Evolutionary conservation across 768 basidiomycete species (phyloP).

Genomic region (Boletus rubroflammeus): DNA sequence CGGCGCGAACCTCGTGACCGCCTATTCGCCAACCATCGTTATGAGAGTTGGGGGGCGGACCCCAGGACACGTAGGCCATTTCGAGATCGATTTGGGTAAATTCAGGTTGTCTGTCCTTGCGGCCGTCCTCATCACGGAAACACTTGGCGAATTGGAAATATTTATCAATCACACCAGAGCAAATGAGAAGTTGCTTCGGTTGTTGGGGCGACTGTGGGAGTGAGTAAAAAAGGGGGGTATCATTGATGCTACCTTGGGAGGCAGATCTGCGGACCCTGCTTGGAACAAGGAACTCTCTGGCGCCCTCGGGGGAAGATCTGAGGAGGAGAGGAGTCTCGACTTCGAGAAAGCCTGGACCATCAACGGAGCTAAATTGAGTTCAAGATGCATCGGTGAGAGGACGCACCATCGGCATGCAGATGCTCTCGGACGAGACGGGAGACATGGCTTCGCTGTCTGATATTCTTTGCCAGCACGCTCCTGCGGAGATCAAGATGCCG

Average conservation of each 20-base stretch:
- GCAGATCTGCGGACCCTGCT: slow-evolving; percentile 48
- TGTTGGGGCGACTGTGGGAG: slow-evolving; percentile 95
- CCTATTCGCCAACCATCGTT: slow-evolving; percentile 75
- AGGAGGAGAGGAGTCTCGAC: slow-evolving; percentile 92
- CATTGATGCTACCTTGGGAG: slow-evolving; percentile 20
- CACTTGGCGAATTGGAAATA: slow-evolving; percentile 94
- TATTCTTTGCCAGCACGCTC: slow-evolving; percentile 65
- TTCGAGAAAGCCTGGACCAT: slow-evolving; percentile 72
- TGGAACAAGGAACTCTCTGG: slow-evolving; percentile 90
- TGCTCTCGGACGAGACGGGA: slow-evolving; percentile 70
- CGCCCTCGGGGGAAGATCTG: slow-evolving; percentile 91
- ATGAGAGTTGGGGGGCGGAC: slow-evolving; percentile 26
- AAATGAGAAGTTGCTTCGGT: slow-evolving; percentile 89
- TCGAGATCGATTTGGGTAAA: slow-evolving; percentile 97
- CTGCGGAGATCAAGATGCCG: slow-evolving; percentile 89
- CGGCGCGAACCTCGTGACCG: slow-evolving; percentile 73
- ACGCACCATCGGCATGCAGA: slow-evolving; percentile 69
- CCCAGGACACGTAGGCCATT: slow-evolving; percentile 94
- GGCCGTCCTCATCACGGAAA: slow-evolving; percentile 93
- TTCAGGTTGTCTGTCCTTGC: slow-evolving; percentile 94
- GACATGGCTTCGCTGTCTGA: slow-evolving; percentile 80
- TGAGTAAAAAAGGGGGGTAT: slow-evolving; percentile 67
- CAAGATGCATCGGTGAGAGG: slow-evolving; percentile 4
- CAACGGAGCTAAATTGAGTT: slow-evolving; percentile 4
- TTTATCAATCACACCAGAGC: slow-evolving; percentile 82